Evolutionary conservation across 2,329 filamentous ascomycete genomes (phyloP), one percentile per base, ranked within the genome.

Genomic region (Sphaerostilbella broomeana): DNA sequence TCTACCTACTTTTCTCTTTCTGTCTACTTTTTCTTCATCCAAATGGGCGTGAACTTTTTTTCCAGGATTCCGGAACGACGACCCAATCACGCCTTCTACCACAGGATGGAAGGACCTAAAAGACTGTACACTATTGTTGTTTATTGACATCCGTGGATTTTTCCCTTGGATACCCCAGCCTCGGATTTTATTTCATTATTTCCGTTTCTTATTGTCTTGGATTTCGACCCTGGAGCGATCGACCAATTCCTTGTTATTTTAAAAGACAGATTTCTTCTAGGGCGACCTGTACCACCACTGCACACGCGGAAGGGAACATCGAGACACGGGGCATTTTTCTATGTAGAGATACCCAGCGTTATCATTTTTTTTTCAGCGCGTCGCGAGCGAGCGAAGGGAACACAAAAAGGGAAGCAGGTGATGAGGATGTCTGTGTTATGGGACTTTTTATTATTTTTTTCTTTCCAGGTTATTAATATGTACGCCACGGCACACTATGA

Each of bases 311-410:
- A 21, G 33, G 26, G 13, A 39, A 40, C 33, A 34, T 32, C 32
- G 40, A 39, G 38, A 50, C 50, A 48, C 48, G 56, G 54, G 50
- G 50, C 50, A 47, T 53, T 58, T 52, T 58, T 52, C 53, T 54
- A 54, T 59, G 51, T 59, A 50, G 53, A 60, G 59, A 62, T 62
- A 62, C 59, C 59, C 59, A 55, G 47, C 50, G 47, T 51, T 48
- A 42, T 41, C 38, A 44, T 44, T 44, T 44, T n/a, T n/a, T n/a
- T n/a, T n/a, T 19, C 29, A 34, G 42, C 38, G 38, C 33, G 42
- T 41, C 42, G 38, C 37, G 8, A 44, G 22, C 29, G 29, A 37
- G 32, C 28, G 37, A 13, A 26, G 12, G 28, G 22, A 15, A 29
- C 16, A 28, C 17, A 17, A 21, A 17, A 26, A 24, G 19, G n/a